Evolutionary conservation across 2,329 filamentous ascomycete genomes (phyloP), one percentile per base, ranked within the genome.

Genomic region (Coniella lustricola): DNA sequence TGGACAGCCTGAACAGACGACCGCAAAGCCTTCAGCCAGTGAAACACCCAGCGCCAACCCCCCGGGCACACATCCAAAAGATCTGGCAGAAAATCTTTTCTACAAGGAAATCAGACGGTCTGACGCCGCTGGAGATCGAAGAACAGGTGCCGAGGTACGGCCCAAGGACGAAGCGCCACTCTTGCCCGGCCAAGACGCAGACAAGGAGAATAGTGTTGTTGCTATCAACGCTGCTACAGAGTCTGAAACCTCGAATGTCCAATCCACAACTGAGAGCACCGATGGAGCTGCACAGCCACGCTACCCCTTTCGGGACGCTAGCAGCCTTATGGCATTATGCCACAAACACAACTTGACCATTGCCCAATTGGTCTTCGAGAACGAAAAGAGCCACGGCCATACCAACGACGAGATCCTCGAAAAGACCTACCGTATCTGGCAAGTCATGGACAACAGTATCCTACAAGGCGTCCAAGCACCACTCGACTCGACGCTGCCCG

Each of bases 361-460:
- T 22, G 72, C 72, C 1, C 72, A 75, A 54, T 54, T 75, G 25
- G 72, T 75, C 3, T 75, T 74, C 49, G 72, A 75, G 57, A 75
- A 75, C 45, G 72, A 75, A 51, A 75, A 72, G 61, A 73, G 72
- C 54, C 66, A 71, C 4, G 72, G 72, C 8, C 73, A 74, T 48
- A 70, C 68, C 0, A 71, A 75, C 39, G 70, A 73, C 9, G 70
- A 74, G 16, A 74, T 75, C 36, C 64, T 65, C 45, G 57, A 65
- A n/a, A 75, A 73, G 56, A 45, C 74, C 10, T 67, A 70, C 50
- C 65, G 67, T 31, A 75, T 74, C 47, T 75, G 72, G 72, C 63
- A 74, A 29, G 72, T 74, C 42, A 75, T 75, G 72, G 72, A 75
- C 46, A 64, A 68, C 16, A 75, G 72, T 46, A 75, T 75, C 46